Percentiles rank a stretch among this genome's conserved stretches.
Evolutionary conservation across 1,284 basidiomycete species (phyloP).

Genomic region (Pyrrhoderma noxium): DNA sequence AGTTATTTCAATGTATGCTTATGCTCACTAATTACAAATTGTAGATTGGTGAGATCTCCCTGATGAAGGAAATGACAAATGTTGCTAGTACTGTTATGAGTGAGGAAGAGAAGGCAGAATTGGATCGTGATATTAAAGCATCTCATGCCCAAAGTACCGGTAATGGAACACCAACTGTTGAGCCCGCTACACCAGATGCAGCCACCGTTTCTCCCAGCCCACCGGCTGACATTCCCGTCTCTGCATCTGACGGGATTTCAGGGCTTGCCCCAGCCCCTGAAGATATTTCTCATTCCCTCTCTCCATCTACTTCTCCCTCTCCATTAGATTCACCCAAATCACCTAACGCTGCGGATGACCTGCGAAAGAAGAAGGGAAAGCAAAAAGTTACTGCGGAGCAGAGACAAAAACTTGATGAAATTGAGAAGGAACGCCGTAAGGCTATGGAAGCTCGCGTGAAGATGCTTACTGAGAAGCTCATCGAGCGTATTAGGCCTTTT

Average conservation of each 20-base stretch:
- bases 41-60: slow-evolving; percentile 87
- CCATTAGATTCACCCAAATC: slow-evolving; percentile 26
- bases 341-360: slow-evolving; percentile 18
- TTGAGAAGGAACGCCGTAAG: slow-evolving; percentile 74
- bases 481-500: slow-evolving; percentile 80
- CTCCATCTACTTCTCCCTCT: slow-evolving; percentile 24
- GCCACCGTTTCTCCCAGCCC: not conserved
- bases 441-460: slow-evolving; percentile 74
- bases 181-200: not conserved
- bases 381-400: slow-evolving; percentile 77
- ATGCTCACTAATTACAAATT: not conserved
- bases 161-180: slow-evolving; percentile 3
- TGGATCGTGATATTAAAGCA: slow-evolving; percentile 65
- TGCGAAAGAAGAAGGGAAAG: slow-evolving; percentile 39
- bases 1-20: not conserved
- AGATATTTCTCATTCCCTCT: not conserved
- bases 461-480: slow-evolving; percentile 67
- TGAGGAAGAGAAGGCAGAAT: slow-evolving; percentile 86
- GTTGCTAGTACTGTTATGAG: slow-evolving; percentile 77
- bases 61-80: slow-evolving; percentile 86
- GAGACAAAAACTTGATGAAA: slow-evolving; percentile 70
- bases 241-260: slow-evolving; percentile 6
- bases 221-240: not conserved
- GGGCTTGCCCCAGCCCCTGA: slow-evolving; percentile 21
- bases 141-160: slow-evolving; percentile 7